A percentile compares a stretch with the other conserved stretches of the same genome.
These are phyloP conservation scores for Penicillium roqueforti DNA, from an alignment of 495 filamentous ascomycete species.

Conservation along the genomic window DNA sequence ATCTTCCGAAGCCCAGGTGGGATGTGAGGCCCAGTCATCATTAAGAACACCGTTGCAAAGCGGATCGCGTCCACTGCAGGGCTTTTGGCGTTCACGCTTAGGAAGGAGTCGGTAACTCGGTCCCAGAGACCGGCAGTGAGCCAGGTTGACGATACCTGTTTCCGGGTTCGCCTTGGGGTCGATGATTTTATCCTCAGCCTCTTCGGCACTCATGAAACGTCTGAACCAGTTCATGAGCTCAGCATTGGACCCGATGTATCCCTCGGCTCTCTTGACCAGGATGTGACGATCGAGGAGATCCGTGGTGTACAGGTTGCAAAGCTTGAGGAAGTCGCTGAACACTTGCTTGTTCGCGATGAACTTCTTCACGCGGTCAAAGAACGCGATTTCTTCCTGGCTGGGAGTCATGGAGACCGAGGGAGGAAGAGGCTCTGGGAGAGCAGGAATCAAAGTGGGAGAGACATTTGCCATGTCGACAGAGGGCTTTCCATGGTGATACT, in stretches of 20 bases:
- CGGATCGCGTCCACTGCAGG: slow-evolving; percentile 89
- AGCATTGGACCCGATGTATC: slow-evolving; percentile 81
- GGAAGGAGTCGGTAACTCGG: slow-evolving; percentile 93
- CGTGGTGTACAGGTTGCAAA: slow-evolving; percentile 89
- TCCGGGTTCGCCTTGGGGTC: slow-evolving; percentile 72
- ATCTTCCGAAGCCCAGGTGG: slow-evolving; percentile 98
- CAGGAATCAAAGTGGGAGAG: slow-evolving; percentile 81
- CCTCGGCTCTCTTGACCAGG: slow-evolving; percentile 72
- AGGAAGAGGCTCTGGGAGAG: slow-evolving; percentile 77
- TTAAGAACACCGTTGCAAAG: slow-evolving; percentile 89
- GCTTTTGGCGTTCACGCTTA: slow-evolving; percentile 78
- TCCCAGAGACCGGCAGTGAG: slow-evolving; percentile 87
- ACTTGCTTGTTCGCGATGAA: slow-evolving; percentile 86
- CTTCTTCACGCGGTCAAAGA: slow-evolving; percentile 97
- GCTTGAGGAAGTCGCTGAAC: slow-evolving; percentile 91
- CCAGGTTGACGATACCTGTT: slow-evolving; percentile 73
- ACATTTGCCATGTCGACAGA: slow-evolving; percentile 64
- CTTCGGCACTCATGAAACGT: slow-evolving; percentile 67
- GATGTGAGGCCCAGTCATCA: slow-evolving; percentile 97
- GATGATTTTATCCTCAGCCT: slow-evolving; percentile 66
- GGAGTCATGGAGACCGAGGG: slow-evolving; percentile 56
- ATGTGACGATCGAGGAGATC: slow-evolving; percentile 80
- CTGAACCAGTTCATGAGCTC: slow-evolving; percentile 87
- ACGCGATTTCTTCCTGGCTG: slow-evolving; percentile 77
- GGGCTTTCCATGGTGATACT: slow-evolving; percentile 59